These are phyloP conservation scores for Bromus sterilis DNA, from an alignment of 176 grass and related monocot species.

Conservation along the genomic window DNA sequence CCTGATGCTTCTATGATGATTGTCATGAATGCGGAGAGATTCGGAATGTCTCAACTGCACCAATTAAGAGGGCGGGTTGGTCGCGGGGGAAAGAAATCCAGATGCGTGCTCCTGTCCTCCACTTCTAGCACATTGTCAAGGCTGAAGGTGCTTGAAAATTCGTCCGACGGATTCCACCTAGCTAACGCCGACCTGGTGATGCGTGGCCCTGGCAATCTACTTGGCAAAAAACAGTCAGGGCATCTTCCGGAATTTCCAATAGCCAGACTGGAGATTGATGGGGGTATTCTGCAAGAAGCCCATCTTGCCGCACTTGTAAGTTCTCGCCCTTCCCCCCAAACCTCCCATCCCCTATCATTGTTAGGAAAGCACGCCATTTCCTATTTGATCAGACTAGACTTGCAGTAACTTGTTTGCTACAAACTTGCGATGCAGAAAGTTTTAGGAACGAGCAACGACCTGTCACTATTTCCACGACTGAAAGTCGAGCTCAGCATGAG, in stretches of 20 bases:
- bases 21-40: conserved; percentile 87
- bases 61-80: conserved; percentile 87
- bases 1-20: conserved; percentile 96
- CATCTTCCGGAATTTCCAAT: conserved; percentile 96
- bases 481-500: conserved; percentile 96
- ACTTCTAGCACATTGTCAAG: conserved; percentile 41
- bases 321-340: neutral
- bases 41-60: conserved; percentile 90
- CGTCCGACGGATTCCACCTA: conserved; percentile 82
- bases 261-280: conserved; percentile 92
- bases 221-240: conserved; percentile 90
- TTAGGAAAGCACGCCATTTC: neutral
- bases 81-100: conserved; percentile 68
- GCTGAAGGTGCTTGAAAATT: conserved; percentile 73
- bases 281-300: conserved; percentile 72
- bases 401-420: conserved; percentile 4
- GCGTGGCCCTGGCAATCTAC: conserved; percentile 84
- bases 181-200: conserved; percentile 74
- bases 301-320: conserved; percentile 78
- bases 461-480: conserved; percentile 49
- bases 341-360: neutral
- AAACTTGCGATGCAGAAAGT: conserved; percentile 55
- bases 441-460: conserved; percentile 64
- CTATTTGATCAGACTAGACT: neutral
- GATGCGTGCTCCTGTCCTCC: conserved; percentile 69